These are phyloP conservation scores for Phytophthora tubulina DNA, from an alignment of 352 stramenopile genomes.

Conservation along the genomic window DNA sequence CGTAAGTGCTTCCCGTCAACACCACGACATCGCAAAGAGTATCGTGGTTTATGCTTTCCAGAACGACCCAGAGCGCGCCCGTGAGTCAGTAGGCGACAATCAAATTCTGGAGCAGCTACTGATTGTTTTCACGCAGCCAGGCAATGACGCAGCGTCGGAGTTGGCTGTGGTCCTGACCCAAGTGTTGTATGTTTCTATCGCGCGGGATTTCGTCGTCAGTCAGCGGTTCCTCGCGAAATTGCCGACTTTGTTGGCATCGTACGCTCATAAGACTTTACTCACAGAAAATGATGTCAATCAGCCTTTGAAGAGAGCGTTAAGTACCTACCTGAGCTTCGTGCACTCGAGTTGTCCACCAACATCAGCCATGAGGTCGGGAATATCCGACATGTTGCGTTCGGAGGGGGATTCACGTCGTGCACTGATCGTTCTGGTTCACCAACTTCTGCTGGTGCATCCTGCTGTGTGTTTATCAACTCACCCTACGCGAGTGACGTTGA, in stretches of 20 bases:
- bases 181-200: constrained; percentile 63
- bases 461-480: constrained; percentile 15
- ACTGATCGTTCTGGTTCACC: constrained; percentile 31
- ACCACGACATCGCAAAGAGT: constrained; percentile 50
- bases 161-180: constrained; percentile 58
- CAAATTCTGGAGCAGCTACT: constrained; percentile 76
- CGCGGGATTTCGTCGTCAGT: constrained; percentile 54
- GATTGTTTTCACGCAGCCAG: constrained; percentile 69
- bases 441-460: constrained; percentile 30
- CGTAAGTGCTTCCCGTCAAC: constrained; percentile 54
- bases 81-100: constrained; percentile 57
- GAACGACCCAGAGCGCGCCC: constrained; percentile 45
- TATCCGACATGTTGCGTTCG: constrained; percentile 53
- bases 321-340: constrained; percentile 67
- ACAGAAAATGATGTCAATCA: constrained; percentile 24
- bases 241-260: constrained; percentile 46
- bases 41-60: constrained; percentile 68
- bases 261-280: constrained; percentile 13
- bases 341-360: constrained; percentile 32
- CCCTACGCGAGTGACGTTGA: not conserved
- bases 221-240: constrained; percentile 71
- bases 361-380: constrained; percentile 44
- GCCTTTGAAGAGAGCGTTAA: constrained; percentile 52
- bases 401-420: constrained; percentile 43
- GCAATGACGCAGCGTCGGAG: constrained; percentile 25